Conservation (phyloP, 202 grass and related monocot genomes). For the Panicum hallii region DNA sequence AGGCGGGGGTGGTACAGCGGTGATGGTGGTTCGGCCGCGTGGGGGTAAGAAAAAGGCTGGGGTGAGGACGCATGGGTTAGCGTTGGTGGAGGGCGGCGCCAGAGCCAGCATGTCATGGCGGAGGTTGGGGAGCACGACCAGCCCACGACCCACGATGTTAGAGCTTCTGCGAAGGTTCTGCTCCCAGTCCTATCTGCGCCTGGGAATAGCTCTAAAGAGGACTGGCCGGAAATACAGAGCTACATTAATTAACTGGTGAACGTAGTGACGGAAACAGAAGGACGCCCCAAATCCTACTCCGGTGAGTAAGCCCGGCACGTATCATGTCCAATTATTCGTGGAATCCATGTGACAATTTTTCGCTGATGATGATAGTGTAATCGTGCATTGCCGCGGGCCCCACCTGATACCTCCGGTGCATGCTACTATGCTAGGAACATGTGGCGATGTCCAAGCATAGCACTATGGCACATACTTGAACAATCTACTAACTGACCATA, state of each 20-base stretch:
- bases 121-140: too few species aligned
- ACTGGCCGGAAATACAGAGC: background rate
- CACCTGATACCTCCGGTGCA: background rate
- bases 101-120: too few species aligned
- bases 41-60: too few species aligned
- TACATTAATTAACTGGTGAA: constrained; percentile 3
- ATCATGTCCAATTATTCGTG: background rate
- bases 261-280: background rate
- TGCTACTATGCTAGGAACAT: background rate
- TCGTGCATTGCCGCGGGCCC: background rate
- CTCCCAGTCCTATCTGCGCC: too few species aligned
- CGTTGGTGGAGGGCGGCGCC: too few species aligned
- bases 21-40: too few species aligned
- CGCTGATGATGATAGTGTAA: background rate
- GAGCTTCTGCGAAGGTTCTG: too few species aligned
- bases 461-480: background rate
- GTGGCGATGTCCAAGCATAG: background rate
- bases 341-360: background rate
- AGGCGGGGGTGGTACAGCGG: too few species aligned
- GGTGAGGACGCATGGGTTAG: too few species aligned
- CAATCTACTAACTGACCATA: background rate
- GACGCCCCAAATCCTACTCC: constrained; percentile 7
- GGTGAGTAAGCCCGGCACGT: background rate
- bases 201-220: too few species aligned
- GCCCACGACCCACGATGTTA: too few species aligned